Conservation (phyloP, 2,329 filamentous ascomycete genomes). For the Xylaria sp. region DNA sequence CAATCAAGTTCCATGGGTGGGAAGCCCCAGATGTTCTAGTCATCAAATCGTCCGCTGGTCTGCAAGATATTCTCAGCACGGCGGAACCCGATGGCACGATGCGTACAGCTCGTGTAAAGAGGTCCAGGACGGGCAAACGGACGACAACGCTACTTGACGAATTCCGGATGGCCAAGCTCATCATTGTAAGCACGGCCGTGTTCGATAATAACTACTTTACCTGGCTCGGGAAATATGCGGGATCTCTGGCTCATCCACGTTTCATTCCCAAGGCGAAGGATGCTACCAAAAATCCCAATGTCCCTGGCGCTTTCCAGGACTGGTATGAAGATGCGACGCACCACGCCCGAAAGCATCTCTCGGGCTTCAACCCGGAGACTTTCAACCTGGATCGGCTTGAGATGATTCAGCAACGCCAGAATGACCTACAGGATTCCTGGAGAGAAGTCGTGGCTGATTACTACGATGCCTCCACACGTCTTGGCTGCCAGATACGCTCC, state of each 20-base stretch:
- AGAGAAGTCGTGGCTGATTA: constrained; percentile 26
- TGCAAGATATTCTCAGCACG: constrained; percentile 21
- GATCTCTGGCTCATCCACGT: constrained; percentile 30
- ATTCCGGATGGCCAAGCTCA: constrained; percentile 52
- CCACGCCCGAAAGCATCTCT: constrained; percentile 32
- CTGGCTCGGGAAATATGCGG: constrained; percentile 38
- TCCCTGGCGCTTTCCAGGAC: constrained; percentile 40
- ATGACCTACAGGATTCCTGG: constrained; percentile 19
- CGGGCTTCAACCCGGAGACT: constrained; percentile 20
- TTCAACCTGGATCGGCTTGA: constrained; percentile 25
- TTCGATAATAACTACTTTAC: constrained; percentile 43
- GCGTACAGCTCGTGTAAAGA: constrained; percentile 14
- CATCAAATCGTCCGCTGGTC: constrained; percentile 39
- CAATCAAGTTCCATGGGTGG: constrained; percentile 49
- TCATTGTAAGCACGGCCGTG: constrained; percentile 51
- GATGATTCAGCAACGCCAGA: constrained; percentile 20
- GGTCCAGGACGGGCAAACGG: background rate
- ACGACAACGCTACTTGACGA: constrained; percentile 14
- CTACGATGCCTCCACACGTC: constrained; percentile 30
- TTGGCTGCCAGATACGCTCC: constrained; percentile 20
- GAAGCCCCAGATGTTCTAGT: constrained; percentile 41
- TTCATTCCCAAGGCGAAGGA: constrained; percentile 24
- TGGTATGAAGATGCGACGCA: constrained; percentile 42
- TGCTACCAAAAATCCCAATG: constrained; percentile 25
- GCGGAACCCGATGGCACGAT: background rate